Percentiles rank a stretch among this genome's conserved stretches.
phyloP scores from a whole-genome alignment of 179 eudicot genomes.

The Gypsophila paniculata region DNA sequence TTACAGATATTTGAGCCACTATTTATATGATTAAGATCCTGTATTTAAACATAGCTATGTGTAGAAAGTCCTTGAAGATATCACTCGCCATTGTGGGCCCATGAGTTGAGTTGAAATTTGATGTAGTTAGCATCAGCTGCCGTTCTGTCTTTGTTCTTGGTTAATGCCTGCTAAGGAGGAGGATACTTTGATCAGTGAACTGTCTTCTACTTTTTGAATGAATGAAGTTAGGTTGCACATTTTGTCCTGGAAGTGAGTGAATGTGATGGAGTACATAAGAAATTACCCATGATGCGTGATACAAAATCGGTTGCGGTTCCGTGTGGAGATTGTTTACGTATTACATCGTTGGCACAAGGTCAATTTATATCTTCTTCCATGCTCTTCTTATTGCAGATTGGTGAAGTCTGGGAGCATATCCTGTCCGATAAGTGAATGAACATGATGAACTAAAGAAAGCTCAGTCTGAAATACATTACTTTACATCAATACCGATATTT shows the following conservation, averaged over 20 bases:
- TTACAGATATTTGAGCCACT: neutral
- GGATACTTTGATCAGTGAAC: neutral
- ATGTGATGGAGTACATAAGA: neutral
- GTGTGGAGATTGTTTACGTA: constrained; percentile 2
- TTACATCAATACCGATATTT: neutral
- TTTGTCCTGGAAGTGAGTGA: neutral
- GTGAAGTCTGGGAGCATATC: constrained; percentile 1
- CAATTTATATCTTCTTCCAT: neutral
- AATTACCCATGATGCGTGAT: neutral
- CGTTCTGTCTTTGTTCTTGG: neutral
- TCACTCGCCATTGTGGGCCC: neutral
- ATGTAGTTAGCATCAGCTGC: neutral
- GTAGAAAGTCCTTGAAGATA: neutral
- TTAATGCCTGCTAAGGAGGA: neutral
- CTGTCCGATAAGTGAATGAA: neutral
- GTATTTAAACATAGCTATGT: neutral
- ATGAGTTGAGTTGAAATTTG: neutral
- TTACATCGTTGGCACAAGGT: neutral
- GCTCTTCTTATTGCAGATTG: neutral
- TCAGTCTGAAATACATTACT: neutral
- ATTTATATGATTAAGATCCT: neutral
- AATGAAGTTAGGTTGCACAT: constrained; percentile 10
- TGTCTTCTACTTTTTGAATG: constrained; percentile 6
- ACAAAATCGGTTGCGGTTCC: neutral
- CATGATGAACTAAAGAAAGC: neutral